Evolutionary conservation across 139 green algal genomes (phyloP), one percentile per base, ranked within the genome.

Genomic region (Raphidocelis subcapitata): DNA sequence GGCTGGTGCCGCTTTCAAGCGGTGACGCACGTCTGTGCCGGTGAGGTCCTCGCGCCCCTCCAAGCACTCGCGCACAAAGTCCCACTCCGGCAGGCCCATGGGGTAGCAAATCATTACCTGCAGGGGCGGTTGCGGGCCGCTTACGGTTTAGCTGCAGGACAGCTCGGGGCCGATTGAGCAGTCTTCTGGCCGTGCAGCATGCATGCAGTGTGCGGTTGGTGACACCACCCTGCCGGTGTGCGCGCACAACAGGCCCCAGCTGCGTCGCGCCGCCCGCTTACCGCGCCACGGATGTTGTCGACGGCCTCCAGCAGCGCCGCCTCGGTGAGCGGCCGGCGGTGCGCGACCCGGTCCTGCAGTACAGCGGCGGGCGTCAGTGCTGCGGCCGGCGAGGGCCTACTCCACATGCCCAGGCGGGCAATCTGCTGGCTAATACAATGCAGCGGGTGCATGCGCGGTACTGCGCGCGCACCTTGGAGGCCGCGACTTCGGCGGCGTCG

Each of bases 101-200:
- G 91, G 91, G 75, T 93, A 95, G 76, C 89, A 93, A 41, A 94
- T 94, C 87, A 94, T 94, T 1, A 94, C 41, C 41, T 49, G 41
- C 8, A n/a, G 41, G 41, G 8, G 8, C 41, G 41, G 41, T 8
- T n/a, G n/a, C n/a, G n/a, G n/a, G n/a, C n/a, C n/a, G n/a, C n/a
- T n/a, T n/a, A n/a, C n/a, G n/a, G n/a, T n/a, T n/a, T n/a, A n/a
- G n/a, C n/a, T n/a, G n/a, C n/a, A n/a, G n/a, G n/a, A n/a, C n/a
- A n/a, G n/a, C n/a, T n/a, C n/a, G n/a, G n/a, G n/a, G n/a, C n/a
- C n/a, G n/a, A n/a, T 49, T 49, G 41, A 20, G 41, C 41, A 49
- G 41, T 49, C 41, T 8, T 20, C 41, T 49, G 8, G 41, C n/a
- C 41, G 41, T 49, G 41, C 41, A 49, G n/a, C n/a, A n/a, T n/a